These are phyloP conservation scores for Fragosphaeria purpurea DNA, from an alignment of 2,329 filamentous ascomycete genomes.

Conservation along the genomic window DNA sequence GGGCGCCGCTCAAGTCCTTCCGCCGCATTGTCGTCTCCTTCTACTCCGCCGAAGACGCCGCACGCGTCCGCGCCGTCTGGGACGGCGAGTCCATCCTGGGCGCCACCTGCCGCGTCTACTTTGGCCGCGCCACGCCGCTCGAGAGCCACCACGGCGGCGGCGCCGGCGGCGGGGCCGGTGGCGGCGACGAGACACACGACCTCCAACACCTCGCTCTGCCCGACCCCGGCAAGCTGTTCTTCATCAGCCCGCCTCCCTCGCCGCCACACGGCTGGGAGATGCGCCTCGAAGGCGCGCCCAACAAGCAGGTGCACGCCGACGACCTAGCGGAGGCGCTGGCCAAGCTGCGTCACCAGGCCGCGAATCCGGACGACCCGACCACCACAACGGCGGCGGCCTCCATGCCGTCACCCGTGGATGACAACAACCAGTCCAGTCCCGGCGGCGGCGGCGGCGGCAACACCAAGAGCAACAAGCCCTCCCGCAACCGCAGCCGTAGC, in stretches of 20 bases:
- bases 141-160: constrained; percentile 25
- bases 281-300: constrained; percentile 57
- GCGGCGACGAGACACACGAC: constrained; percentile 21
- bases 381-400: constrained; percentile 4
- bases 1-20: constrained; percentile 74
- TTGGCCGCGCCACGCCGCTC: constrained; percentile 47
- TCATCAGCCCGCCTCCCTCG: constrained; percentile 59
- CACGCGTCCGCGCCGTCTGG: constrained; percentile 60
- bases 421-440: constrained; percentile 17
- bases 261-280: constrained; percentile 62
- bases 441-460: constrained; percentile 21
- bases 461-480: constrained; percentile 12
- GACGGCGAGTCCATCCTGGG: constrained; percentile 67
- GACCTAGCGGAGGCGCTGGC: constrained; percentile 58
- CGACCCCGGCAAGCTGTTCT: constrained; percentile 61
- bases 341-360: constrained; percentile 41
- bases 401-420: constrained; percentile 29
- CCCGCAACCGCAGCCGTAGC: constrained; percentile 42
- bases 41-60: constrained; percentile 57
- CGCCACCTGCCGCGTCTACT: constrained; percentile 58
- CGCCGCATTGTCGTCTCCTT: constrained; percentile 74
- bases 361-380: constrained; percentile 11
- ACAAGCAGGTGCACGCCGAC: constrained; percentile 59
- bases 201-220: constrained; percentile 55
- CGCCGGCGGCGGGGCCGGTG: constrained; percentile 24